phyloP scores from a whole-genome alignment of 1,284 basidiomycete species.

The Irpex rosettiformis region DNA sequence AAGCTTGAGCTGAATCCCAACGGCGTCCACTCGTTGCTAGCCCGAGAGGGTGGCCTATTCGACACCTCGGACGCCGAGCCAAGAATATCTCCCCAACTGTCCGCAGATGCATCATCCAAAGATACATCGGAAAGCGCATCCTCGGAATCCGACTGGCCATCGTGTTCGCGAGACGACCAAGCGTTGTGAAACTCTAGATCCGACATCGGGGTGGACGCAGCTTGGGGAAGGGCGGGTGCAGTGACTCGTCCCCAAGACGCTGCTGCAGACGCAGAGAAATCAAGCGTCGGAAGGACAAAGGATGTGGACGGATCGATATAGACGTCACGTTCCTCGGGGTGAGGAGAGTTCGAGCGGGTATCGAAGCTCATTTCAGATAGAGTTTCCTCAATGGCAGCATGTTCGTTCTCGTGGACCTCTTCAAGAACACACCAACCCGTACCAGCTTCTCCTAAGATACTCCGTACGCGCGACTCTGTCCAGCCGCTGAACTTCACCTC shows the following conservation, averaged over 20 bases:
- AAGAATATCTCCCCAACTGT: conserved; percentile 2
- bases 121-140: conserved; percentile 8
- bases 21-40: conserved; percentile 12
- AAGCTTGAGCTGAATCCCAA: conserved; percentile 18
- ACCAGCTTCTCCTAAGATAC: conserved; percentile 64
- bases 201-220: conserved; percentile 5
- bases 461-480: conserved; percentile 55
- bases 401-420: conserved; percentile 42
- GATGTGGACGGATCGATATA: conserved; percentile 49
- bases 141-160: conserved; percentile 7
- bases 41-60: conserved; percentile 9
- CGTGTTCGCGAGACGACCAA: conserved; percentile 20
- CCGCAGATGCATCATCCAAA: conserved; percentile 7
- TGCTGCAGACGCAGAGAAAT: conserved; percentile 49
- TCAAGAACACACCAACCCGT: conserved; percentile 71
- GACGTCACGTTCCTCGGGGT: not conserved
- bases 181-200: conserved; percentile 28
- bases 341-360: conserved; percentile 22
- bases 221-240: conserved; percentile 12
- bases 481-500: conserved; percentile 69
- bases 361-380: conserved; percentile 25
- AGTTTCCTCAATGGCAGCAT: conserved; percentile 27
- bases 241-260: conserved; percentile 27
- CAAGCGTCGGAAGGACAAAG: conserved; percentile 66
- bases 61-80: conserved; percentile 1